phyloP scores from a whole-genome alignment of 495 filamentous ascomycete species.

The Cairneyella variabilis region DNA sequence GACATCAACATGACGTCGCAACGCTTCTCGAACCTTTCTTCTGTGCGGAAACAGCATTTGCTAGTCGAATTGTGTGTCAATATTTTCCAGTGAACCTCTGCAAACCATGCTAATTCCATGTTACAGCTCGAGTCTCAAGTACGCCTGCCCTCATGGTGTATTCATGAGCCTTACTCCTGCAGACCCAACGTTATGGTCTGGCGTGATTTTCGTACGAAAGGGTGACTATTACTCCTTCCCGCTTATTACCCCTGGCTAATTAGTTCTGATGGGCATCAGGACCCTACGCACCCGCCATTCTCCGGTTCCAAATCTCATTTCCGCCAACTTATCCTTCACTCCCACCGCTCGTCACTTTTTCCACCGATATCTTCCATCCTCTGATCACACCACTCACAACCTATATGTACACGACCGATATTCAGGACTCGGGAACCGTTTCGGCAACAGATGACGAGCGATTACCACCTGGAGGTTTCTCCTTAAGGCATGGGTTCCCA shows the following conservation, averaged over 20 bases:
- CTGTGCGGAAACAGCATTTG: slow-evolving; percentile 56
- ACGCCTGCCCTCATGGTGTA: slow-evolving; percentile 75
- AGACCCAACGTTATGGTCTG: slow-evolving; percentile 76
- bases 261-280: slow-evolving; percentile 43
- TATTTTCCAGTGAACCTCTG: slow-evolving; percentile 3
- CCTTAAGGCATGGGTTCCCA: slow-evolving; percentile 83
- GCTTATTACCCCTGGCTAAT: background rate
- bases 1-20: slow-evolving; percentile 25
- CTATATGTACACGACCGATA: slow-evolving; percentile 79
- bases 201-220: slow-evolving; percentile 85
- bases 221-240: slow-evolving; percentile 43
- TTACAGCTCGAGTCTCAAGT: slow-evolving; percentile 71
- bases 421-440: slow-evolving; percentile 64
- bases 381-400: slow-evolving; percentile 86
- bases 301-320: slow-evolving; percentile 88
- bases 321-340: slow-evolving; percentile 73
- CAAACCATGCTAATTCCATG: slow-evolving; percentile 15
- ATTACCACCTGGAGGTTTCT: slow-evolving; percentile 82
- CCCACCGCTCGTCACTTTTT: slow-evolving; percentile 81
- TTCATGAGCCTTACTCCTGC: slow-evolving; percentile 82
- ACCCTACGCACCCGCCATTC: slow-evolving; percentile 80
- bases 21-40: slow-evolving; percentile 12
- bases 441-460: slow-evolving; percentile 78
- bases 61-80: slow-evolving; percentile 70
- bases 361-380: slow-evolving; percentile 91